Evolutionary conservation across 2,329 filamentous ascomycete genomes (phyloP).

Genomic region (Chalaropsis ovoidea): DNA sequence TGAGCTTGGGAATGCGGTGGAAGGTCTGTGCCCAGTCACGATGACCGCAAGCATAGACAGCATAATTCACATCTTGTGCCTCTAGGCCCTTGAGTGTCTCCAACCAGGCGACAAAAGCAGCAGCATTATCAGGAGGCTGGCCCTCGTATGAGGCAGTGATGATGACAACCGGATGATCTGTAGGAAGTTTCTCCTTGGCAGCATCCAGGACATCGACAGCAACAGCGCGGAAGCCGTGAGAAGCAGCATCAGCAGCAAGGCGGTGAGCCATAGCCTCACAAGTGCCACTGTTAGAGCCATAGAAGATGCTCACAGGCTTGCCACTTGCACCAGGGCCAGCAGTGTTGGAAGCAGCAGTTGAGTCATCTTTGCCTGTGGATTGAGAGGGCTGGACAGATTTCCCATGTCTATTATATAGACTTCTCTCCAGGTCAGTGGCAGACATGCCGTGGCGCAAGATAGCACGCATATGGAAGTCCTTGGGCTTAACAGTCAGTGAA

Average conservation of each 20-base stretch:
- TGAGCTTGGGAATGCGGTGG: slow-evolving; percentile 54
- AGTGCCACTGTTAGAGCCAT: slow-evolving; percentile 65
- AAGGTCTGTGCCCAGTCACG: slow-evolving; percentile 52
- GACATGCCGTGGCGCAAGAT: slow-evolving; percentile 42
- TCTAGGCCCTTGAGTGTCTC: slow-evolving; percentile 42
- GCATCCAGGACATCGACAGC: slow-evolving; percentile 50
- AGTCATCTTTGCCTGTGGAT: slow-evolving; percentile 1
- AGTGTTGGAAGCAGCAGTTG: background rate
- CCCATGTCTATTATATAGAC: slow-evolving; percentile 33
- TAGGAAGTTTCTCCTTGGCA: slow-evolving; percentile 50
- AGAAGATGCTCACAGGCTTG: slow-evolving; percentile 53
- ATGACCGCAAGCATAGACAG: slow-evolving; percentile 57
- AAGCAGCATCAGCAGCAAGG: slow-evolving; percentile 48
- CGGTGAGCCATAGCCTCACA: slow-evolving; percentile 59
- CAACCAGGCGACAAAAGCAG: slow-evolving; percentile 58
- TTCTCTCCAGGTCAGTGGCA: slow-evolving; percentile 39
- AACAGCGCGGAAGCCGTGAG: slow-evolving; percentile 49
- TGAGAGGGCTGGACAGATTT: slow-evolving; percentile 19
- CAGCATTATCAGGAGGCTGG: slow-evolving; percentile 61
- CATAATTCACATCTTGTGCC: slow-evolving; percentile 50
- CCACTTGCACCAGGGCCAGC: slow-evolving; percentile 26
- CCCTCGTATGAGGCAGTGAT: slow-evolving; percentile 66
- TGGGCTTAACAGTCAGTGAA: slow-evolving; percentile 53
- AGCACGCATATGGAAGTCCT: slow-evolving; percentile 53
- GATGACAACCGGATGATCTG: slow-evolving; percentile 52